Evolutionary conservation across 169 alveolate species (phyloP).

Genomic region (Eimeria falciformis): DNA sequence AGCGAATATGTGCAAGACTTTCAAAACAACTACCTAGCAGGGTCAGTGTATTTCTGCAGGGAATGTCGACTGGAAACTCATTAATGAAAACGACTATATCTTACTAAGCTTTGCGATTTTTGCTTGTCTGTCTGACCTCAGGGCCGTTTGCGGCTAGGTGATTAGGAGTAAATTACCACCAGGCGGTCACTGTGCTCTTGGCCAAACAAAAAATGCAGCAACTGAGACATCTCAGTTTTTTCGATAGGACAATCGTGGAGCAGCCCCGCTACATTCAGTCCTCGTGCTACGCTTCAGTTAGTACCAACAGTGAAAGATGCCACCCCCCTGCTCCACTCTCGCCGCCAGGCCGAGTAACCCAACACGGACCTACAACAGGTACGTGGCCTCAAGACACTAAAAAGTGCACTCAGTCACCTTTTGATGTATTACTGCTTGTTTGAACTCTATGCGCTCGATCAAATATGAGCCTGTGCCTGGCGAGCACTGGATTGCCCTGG

Average conservation of each 20-base stretch:
- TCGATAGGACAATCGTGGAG: conserved; percentile 68
- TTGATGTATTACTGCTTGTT: background rate
- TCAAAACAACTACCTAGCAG: background rate
- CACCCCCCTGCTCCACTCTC: background rate
- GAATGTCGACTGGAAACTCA: background rate
- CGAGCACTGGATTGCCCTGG: background rate
- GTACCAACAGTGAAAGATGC: background rate
- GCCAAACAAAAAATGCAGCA: conserved; percentile 61
- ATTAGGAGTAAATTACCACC: background rate
- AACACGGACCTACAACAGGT: conserved; percentile 61
- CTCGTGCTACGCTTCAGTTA: background rate
- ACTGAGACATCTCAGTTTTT: conserved; percentile 72
- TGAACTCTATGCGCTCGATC: background rate
- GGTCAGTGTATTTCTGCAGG: background rate
- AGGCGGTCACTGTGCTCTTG: background rate
- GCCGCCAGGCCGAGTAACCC: conserved; percentile 13
- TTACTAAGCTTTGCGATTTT: background rate
- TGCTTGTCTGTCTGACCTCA: background rate
- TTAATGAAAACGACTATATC: background rate
- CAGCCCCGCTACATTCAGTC: background rate
- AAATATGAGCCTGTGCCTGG: background rate
- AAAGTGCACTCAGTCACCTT: background rate
- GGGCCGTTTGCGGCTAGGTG: background rate
- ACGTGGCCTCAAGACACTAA: background rate
- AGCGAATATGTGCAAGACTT: background rate